A percentile compares a stretch with the other conserved stretches of the same genome.
Conservation (phyloP, 2,329 filamentous ascomycete genomes). For the Fusarium clavum region DNA sequence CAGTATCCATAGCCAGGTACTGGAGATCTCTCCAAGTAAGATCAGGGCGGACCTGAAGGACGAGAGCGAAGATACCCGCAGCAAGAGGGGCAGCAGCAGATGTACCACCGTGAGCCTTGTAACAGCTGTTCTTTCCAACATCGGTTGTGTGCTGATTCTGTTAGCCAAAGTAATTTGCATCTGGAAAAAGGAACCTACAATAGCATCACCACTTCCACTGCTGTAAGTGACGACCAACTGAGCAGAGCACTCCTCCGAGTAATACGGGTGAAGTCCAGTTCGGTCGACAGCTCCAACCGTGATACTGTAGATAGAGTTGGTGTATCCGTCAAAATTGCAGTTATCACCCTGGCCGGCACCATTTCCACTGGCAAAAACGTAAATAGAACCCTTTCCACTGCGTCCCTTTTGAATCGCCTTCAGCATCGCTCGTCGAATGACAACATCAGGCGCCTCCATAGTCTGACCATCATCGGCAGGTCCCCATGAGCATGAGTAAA, state of each 20-base stretch:
- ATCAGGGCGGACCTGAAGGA: conserved; percentile 85
- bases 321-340: conserved; percentile 99
- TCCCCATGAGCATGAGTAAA: conserved; percentile 99
- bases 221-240: conserved; percentile 97
- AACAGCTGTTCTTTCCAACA: conserved; percentile 85
- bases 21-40: conserved; percentile 95
- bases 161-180: conserved; percentile 14
- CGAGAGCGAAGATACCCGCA: conserved; percentile 90
- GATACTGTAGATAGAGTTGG: conserved; percentile 99
- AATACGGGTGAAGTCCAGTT: conserved; percentile 89
- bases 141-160: conserved; percentile 83
- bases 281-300: conserved; percentile 94
- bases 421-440: conserved; percentile 91
- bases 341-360: conserved; percentile 90
- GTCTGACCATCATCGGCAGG: conserved; percentile 92
- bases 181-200: conserved; percentile 62
- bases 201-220: conserved; percentile 87
- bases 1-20: conserved; percentile 87
- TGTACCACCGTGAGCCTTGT: conserved; percentile 87
- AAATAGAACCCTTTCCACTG: conserved; percentile 85
- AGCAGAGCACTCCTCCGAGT: conserved; percentile 95
- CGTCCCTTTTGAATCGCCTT: conserved; percentile 92
- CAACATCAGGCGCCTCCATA: conserved; percentile 91
- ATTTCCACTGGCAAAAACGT: conserved; percentile 95
- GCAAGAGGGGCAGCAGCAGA: conserved; percentile 94